Evolutionary conservation across 768 basidiomycete species (phyloP).

Genomic region (Suillus placidus): DNA sequence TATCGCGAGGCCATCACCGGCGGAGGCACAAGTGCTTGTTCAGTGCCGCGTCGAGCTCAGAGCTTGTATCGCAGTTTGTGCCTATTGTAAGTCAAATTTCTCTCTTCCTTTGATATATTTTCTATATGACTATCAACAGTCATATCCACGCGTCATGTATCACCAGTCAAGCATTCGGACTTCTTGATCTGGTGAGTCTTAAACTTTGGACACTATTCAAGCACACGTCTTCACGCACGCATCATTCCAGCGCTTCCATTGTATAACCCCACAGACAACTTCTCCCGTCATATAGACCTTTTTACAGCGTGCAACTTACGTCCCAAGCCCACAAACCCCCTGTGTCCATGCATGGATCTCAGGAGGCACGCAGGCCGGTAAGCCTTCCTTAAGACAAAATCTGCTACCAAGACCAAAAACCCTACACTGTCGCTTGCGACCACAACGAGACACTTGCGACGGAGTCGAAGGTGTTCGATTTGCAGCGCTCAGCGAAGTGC

Average conservation of each 20-base stretch:
- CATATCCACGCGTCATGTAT: conserved; percentile 45
- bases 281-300: conserved; percentile 49
- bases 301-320: conserved; percentile 45
- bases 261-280: conserved; percentile 51
- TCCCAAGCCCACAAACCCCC: conserved; percentile 42
- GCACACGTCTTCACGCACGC: background rate
- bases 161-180: conserved; percentile 41
- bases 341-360: conserved; percentile 43
- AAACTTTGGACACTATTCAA: background rate
- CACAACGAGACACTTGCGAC: conserved; percentile 14
- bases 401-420: conserved; percentile 7
- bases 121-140: conserved; percentile 36
- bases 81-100: conserved; percentile 46
- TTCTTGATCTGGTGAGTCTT: conserved; percentile 46
- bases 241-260: conserved; percentile 48
- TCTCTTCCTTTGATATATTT: background rate
- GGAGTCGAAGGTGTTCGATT: conserved; percentile 26
- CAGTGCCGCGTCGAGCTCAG: conserved; percentile 56
- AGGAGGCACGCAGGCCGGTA: conserved; percentile 23
- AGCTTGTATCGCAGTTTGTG: conserved; percentile 55
- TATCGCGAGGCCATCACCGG: conserved; percentile 43
- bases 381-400: conserved; percentile 18
- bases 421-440: conserved; percentile 17
- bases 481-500: conserved; percentile 25
- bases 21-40: conserved; percentile 54